Base-by-base conservation (phyloP, 768 basidiomycete species). In the Cystobasidium ongulense region DNA sequence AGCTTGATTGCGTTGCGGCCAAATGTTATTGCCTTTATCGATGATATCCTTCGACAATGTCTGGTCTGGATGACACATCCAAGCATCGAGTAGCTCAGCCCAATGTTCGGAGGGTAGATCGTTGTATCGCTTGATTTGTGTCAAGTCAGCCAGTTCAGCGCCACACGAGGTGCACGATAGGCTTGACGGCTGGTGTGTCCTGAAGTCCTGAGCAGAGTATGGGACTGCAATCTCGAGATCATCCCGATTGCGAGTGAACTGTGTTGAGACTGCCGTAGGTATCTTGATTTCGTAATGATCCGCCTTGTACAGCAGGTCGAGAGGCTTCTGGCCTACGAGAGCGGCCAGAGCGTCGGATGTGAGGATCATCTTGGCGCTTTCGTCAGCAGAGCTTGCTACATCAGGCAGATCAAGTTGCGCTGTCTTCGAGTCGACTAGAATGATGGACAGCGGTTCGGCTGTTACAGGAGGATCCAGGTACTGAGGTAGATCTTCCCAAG, bases 31-130 rank as follows among this genome's bases (percentile, higher is more conserved):
- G 81, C 78, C 82, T 83, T 81, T 85, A 75, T 86, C 84, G 63
- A 86, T 81, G 1, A 91, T 85, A 17, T 87, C 86, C 38, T 88
- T 87, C 75, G 89, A 86, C 62, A 97, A 83, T 52, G 86, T 87
- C 82, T 95, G 92, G 78, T 96, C 92, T 10, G 87, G 81, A 81
- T 97, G 95, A 78, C 95, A 98, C 90, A 98, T 92, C 95, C 95
- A 98, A 7, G 93, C 89, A 75, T 97, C 95, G 23, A 98, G 87
- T 18, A 98, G 87, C 80, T 98, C 95, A 75, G 92, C 89, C 95
- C 95, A 98, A 78, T 98, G 89, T 79, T 97, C 94, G 2, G 91
- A 93, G 1, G 95, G 95, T 15, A 98, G 83, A 79, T 96, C 93
- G 43, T 88, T 86, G 81, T 90, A 98, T 54, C 81, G 82, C 29